Conservation (phyloP, 2,329 filamentous ascomycete species). For the Cladosporium cucumerinum region DNA sequence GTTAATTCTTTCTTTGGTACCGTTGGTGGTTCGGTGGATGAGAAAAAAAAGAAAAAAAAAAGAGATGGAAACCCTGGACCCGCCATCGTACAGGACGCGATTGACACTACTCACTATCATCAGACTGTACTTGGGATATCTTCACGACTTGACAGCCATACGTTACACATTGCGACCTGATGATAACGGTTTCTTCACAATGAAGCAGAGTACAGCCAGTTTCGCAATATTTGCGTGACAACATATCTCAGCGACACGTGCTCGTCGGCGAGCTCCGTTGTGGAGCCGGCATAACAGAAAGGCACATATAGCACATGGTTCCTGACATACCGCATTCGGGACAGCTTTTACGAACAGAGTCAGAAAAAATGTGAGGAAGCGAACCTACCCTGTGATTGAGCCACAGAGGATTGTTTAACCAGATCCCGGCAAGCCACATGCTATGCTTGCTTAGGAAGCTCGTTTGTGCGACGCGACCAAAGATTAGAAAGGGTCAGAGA, state of each 20-base stretch:
- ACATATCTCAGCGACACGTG: not conserved
- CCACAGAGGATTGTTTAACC: not conserved
- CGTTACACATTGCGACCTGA: not conserved
- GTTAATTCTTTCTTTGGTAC: not conserved
- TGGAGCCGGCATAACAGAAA: not conserved
- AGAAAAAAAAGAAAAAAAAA: not conserved
- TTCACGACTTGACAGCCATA: not conserved
- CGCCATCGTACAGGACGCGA: not conserved
- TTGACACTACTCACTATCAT: not conserved
- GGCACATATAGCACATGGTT: not conserved
- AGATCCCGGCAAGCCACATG: slow-evolving; percentile 4
- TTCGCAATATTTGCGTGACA: not conserved
- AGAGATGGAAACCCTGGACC: not conserved
- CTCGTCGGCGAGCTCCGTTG: slow-evolving; percentile 9
- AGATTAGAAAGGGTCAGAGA: not conserved
- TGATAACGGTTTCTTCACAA: not conserved
- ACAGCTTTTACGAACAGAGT: not conserved
- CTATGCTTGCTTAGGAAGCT: not conserved
- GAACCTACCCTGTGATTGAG: not conserved
- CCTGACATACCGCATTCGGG: not conserved
- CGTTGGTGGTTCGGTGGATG: not conserved
- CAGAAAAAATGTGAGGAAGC: not conserved
- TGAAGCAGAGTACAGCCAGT: not conserved
- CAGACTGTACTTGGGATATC: not conserved
- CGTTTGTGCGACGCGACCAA: not conserved